Base-by-base conservation (phyloP, 2,329 filamentous ascomycete species). In the Colletotrichum chrysophilum region DNA sequence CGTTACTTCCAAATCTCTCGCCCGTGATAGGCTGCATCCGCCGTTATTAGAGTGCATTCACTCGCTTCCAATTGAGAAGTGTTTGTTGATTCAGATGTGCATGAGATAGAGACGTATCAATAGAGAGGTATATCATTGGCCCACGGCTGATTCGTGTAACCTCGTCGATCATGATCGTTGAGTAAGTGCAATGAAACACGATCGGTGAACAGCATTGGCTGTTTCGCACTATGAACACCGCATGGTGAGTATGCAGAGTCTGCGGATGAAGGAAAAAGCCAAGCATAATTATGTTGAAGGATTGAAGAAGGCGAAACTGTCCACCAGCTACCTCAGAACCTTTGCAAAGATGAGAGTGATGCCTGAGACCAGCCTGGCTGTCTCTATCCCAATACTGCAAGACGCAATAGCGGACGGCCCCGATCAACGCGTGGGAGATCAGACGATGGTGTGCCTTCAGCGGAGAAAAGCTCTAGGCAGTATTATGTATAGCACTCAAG, bases 301-400 rank as follows among this genome's bases (percentile, higher is more conserved):
- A 21, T 6, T 13, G 9, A 43, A 52, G n/a, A 21, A 21, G 43
- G 43, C n/a, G 8, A 21, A 21, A 21, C 3, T 21, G 5, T 13
- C 6, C 10, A 7, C 6, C n/a, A 4, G 43, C 18, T 52, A 21
- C 1, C 1, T 21, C 1, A n/a, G 10, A 21, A 52, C n/a, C 12
- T 1, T 52, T 13, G 10, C 43, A 52, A 21, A 43, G 38, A n/a
- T 13, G n/a, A 52, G n/a, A 52, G n/a, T 13, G 1, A 21, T 21
- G 6, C 5, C 18, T 10, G 3, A 13, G 5, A 21, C 0, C 10
- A 48, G 10, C n/a, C 10, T 7, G 6, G 6, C 4, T n/a, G n/a
- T 21, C 43, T 13, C n/a, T 9, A 13, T 52, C 6, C 5, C 43
- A n/a, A 21, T 4, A 10, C 10, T 21, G 10, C n/a, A 4, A 13